A percentile compares a stretch with the other conserved stretches of the same genome.
Evolutionary conservation across 176 grass and related monocot species (phyloP).

Genomic region (Aegilops sharonensis): DNA sequence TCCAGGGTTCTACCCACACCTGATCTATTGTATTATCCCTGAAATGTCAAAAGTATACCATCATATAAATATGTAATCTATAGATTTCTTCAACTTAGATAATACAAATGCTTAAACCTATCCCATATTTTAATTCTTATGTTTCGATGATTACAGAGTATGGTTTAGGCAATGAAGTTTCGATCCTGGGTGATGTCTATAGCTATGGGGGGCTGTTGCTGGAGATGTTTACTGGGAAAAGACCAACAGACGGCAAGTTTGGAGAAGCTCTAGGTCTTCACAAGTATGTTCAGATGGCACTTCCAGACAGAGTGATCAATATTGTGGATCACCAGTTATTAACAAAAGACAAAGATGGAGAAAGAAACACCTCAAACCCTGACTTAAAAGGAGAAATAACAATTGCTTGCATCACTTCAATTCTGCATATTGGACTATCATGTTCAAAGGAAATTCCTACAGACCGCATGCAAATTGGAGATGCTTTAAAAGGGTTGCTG

Average conservation of each 20-base stretch:
- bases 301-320: background rate
- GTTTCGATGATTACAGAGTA: constrained; percentile 4
- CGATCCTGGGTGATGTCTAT: background rate
- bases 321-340: background rate
- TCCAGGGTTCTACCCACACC: background rate
- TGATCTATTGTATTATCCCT: background rate
- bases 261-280: background rate
- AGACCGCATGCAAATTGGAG: background rate
- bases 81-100: background rate
- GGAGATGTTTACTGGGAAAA: constrained; percentile 25
- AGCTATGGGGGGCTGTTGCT: constrained; percentile 14
- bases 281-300: background rate
- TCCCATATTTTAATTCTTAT: background rate
- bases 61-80: background rate
- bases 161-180: constrained; percentile 11
- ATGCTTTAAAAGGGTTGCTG: too few species aligned
- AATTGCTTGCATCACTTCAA: background rate
- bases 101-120: background rate
- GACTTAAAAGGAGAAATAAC: background rate
- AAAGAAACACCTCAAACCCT: background rate
- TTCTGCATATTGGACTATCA: background rate
- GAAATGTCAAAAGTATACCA: background rate
- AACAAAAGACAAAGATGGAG: background rate
- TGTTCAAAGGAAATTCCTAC: background rate
- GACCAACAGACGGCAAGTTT: background rate